Percentiles rank a stretch among this genome's conserved stretches.
Conservation (phyloP, 768 basidiomycete species). For the Boletus sp. region DNA sequence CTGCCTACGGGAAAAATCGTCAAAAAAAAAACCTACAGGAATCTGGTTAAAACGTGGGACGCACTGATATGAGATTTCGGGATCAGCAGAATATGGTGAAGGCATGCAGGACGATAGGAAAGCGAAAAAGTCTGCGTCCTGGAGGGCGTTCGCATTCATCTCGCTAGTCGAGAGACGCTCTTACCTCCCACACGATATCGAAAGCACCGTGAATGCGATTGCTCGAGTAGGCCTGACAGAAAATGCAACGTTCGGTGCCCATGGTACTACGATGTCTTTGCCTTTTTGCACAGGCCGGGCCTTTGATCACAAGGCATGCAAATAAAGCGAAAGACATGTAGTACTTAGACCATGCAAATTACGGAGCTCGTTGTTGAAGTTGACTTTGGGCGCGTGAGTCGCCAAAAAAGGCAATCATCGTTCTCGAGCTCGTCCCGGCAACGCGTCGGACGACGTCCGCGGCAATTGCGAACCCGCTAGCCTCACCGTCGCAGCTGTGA, state of each 20-base stretch:
- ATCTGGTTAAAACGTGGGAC: constrained; percentile 5
- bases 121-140: constrained; percentile 51
- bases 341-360: no score
- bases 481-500: not conserved
- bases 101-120: constrained; percentile 49
- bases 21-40: not conserved
- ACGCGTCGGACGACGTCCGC: not conserved
- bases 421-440: not conserved
- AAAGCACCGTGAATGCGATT: constrained; percentile 43
- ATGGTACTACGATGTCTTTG: not conserved
- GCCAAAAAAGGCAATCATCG: constrained; percentile 16
- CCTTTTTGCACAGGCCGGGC: not conserved
- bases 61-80: constrained; percentile 53
- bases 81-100: constrained; percentile 50
- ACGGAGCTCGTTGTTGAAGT: no score
- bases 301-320: constrained; percentile 9
- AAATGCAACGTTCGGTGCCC: constrained; percentile 21
- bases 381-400: no score
- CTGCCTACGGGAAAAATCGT: constrained; percentile 41
- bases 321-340: not conserved
- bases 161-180: not conserved
- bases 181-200: constrained; percentile 50
- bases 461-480: not conserved
- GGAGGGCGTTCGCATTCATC: not conserved
- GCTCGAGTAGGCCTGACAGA: constrained; percentile 43